Conservation (phyloP, 2,329 filamentous ascomycete species). For the Cercospora brassicicola region DNA sequence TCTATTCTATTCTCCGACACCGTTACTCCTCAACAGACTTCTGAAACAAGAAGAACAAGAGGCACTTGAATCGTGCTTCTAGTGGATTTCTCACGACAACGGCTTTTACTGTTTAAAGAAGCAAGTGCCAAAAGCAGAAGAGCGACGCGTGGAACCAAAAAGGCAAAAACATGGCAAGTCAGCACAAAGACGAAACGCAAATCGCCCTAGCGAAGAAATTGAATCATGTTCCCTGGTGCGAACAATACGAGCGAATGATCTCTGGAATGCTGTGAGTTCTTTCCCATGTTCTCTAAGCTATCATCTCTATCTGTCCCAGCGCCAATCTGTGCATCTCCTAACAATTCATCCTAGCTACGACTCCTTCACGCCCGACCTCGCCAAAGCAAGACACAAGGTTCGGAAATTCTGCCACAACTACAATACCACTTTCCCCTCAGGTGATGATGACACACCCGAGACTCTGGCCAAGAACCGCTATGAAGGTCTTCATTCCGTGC, state of each 20-base stretch:
- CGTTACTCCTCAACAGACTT: not conserved
- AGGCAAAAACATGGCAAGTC: slow-evolving; percentile 29
- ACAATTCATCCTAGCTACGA: slow-evolving; percentile 41
- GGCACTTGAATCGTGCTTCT: not conserved
- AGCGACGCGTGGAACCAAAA: not conserved
- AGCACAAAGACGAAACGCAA: slow-evolving; percentile 45
- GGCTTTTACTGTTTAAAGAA: not conserved
- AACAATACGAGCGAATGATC: slow-evolving; percentile 65
- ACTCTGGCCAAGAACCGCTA: slow-evolving; percentile 12
- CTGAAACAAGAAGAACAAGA: not conserved
- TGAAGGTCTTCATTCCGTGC: slow-evolving; percentile 17
- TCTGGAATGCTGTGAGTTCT: slow-evolving; percentile 56
- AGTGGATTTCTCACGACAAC: not conserved
- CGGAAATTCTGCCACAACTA: slow-evolving; percentile 59
- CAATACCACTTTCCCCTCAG: slow-evolving; percentile 56
- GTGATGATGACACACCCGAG: slow-evolving; percentile 15
- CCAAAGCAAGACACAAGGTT: slow-evolving; percentile 55
- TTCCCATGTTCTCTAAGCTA: not conserved
- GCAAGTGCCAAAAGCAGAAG: not conserved
- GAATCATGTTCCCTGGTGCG: slow-evolving; percentile 57
- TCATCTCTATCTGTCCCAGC: not conserved
- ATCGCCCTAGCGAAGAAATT: slow-evolving; percentile 52
- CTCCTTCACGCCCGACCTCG: slow-evolving; percentile 51
- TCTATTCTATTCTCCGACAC: not conserved
- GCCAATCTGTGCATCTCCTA: not conserved